Evolutionary conservation across 257 asterid species (phyloP).

Genomic region (Lantana camara): DNA sequence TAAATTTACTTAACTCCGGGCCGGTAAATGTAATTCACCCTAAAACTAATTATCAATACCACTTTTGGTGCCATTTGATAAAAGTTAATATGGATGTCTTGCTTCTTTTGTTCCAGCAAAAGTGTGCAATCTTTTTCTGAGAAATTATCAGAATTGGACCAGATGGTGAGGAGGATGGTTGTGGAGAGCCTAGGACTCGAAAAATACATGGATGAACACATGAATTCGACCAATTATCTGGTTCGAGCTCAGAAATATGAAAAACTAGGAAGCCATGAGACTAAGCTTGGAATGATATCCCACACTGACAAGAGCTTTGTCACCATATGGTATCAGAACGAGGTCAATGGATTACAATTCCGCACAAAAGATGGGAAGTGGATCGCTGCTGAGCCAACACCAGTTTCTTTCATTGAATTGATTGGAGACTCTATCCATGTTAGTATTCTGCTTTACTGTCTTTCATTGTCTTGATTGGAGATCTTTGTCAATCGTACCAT

Average conservation of each 20-base stretch:
- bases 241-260: slow-evolving; percentile 55
- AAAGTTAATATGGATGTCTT: no score
- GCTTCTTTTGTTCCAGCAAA: slow-evolving; percentile 31
- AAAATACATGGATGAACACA: slow-evolving; percentile 53
- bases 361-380: slow-evolving; percentile 51
- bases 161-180: slow-evolving; percentile 42
- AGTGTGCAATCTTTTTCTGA: slow-evolving; percentile 32
- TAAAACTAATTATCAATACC: no score
- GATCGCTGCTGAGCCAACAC: slow-evolving; percentile 47
- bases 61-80: neutral
- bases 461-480: no score
- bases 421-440: slow-evolving; percentile 53
- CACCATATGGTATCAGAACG: no score
- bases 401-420: slow-evolving; percentile 49
- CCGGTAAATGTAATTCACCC: no score
- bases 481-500: no score
- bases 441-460: no score
- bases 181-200: no score
- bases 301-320: slow-evolving; percentile 54
- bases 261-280: slow-evolving; percentile 36
- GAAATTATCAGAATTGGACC: slow-evolving; percentile 45
- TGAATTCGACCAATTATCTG: slow-evolving; percentile 47
- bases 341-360: slow-evolving; percentile 43
- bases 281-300: slow-evolving; percentile 41
- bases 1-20: no score